Evolutionary conservation across 495 filamentous ascomycete species (phyloP).

Genomic region (Acidomyces sp.): DNA sequence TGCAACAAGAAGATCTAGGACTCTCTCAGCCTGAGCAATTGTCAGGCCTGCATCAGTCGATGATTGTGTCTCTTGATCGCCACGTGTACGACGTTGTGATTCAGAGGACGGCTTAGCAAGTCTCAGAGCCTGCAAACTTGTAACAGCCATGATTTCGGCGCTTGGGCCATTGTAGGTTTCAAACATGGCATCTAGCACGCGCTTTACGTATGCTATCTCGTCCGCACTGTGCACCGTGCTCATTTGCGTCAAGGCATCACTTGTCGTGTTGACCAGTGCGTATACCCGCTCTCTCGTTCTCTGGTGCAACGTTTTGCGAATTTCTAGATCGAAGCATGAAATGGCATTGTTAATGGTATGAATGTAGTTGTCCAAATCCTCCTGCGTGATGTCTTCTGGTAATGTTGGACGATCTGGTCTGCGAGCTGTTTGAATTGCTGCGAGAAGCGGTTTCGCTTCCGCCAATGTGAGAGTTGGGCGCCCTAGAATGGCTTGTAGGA

Average conservation of each 20-base stretch:
- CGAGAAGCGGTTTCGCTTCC: constrained; percentile 59
- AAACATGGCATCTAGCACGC: constrained; percentile 86
- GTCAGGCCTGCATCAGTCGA: constrained; percentile 46
- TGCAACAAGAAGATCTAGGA: constrained; percentile 54
- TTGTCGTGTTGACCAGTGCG: constrained; percentile 78
- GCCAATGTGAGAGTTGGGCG: constrained; percentile 60
- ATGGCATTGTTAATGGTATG: constrained; percentile 55
- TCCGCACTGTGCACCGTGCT: constrained; percentile 71
- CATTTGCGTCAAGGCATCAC: constrained; percentile 70
- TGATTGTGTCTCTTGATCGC: constrained; percentile 28
- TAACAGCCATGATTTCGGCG: constrained; percentile 69
- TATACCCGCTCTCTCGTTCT: constrained; percentile 36
- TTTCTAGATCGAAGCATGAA: constrained; percentile 74
- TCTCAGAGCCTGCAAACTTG: constrained; percentile 59
- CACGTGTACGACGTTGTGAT: constrained; percentile 22
- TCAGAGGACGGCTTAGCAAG: constrained; percentile 36
- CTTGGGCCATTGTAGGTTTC: constrained; percentile 63
- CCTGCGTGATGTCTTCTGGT: constrained; percentile 48
- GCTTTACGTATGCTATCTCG: constrained; percentile 79
- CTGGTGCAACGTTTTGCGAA: constrained; percentile 59
- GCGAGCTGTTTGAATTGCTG: constrained; percentile 54
- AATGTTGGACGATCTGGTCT: constrained; percentile 34
- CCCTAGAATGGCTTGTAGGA: constrained; percentile 80
- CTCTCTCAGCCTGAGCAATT: constrained; percentile 59
- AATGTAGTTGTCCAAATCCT: constrained; percentile 57